Conservation (phyloP, 148 eudicot genomes). For the Limonium bicolor region DNA sequence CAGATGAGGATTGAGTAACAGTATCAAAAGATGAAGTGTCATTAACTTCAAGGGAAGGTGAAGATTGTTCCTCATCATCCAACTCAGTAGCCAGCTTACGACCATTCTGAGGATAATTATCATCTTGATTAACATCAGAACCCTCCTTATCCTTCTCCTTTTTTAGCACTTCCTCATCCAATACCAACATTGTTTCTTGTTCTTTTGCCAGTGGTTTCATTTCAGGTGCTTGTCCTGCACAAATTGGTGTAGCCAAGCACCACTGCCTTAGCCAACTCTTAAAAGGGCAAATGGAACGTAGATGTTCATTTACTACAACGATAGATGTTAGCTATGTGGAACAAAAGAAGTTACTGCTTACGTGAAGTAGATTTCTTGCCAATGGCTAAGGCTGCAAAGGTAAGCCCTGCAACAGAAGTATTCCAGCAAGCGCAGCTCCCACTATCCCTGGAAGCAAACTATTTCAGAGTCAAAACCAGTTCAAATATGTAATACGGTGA, state of each 20-base stretch:
- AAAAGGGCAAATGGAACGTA: too few relatives aligned
- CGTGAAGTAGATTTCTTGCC: conserved; percentile 42
- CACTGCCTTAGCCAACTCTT: too few relatives aligned
- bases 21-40: conserved; percentile 13
- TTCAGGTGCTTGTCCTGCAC: conserved; percentile 32
- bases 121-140: conserved; percentile 12
- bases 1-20: conserved; percentile 12
- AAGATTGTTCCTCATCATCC: conserved; percentile 21
- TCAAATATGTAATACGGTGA: conserved; percentile 3
- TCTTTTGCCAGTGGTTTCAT: conserved; percentile 52
- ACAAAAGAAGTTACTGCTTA: conserved; percentile 23
- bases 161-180: conserved; percentile 27
- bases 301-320: too few relatives aligned
- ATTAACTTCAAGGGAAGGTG: conserved; percentile 14
- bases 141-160: conserved; percentile 22
- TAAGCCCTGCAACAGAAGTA: conserved; percentile 60
- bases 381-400: conserved; percentile 56
- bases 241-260: too few relatives aligned
- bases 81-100: conserved; percentile 11
- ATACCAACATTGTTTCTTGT: conserved; percentile 37
- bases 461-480: conserved; percentile 38
- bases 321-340: too few relatives aligned
- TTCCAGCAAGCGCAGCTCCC: conserved; percentile 74
- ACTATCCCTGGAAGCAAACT: conserved; percentile 70
- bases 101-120: conserved; percentile 7